Percentiles rank a stretch among this genome's conserved stretches.
phyloP scores from a whole-genome alignment of 106 monocot genomes.

The Apostasia ramifera region DNA sequence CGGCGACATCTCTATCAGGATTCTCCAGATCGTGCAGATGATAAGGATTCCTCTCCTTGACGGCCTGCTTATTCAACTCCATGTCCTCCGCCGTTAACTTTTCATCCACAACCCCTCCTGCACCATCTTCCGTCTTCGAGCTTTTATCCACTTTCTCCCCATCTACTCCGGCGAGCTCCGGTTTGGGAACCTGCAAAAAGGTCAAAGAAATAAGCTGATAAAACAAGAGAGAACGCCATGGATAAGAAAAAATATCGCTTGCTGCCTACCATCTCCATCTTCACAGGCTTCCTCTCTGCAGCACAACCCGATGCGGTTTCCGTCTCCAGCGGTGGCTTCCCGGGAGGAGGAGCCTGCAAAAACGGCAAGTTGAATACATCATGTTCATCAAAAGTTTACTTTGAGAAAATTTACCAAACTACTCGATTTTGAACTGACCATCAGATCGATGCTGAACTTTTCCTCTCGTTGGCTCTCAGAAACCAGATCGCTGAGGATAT shows the following conservation, averaged over 20 bases:
- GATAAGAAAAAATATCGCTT: too few species aligned
- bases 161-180: conserved; percentile 21
- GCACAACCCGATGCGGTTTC: conserved; percentile 28
- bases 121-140: conserved; percentile 12
- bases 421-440: conserved; percentile 35
- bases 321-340: conserved; percentile 56
- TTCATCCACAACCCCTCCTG: not conserved
- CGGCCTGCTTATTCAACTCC: conserved; percentile 15
- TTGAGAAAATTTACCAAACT: not conserved
- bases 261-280: conserved; percentile 49
- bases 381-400: not conserved
- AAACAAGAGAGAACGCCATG: not conserved
- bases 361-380: not conserved
- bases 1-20: conserved; percentile 25
- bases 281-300: conserved; percentile 21
- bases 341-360: conserved; percentile 61
- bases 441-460: conserved; percentile 84
- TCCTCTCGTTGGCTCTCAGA: conserved; percentile 35
- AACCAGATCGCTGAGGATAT: conserved; percentile 24
- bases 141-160: conserved; percentile 25
- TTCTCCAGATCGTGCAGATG: conserved; percentile 62
- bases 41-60: conserved; percentile 36
- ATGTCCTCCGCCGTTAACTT: conserved; percentile 17
- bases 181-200: conserved; percentile 22
- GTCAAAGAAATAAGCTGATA: not conserved